phyloP scores from a whole-genome alignment of 202 grass and related monocot species.

The Panicum virgatum region DNA sequence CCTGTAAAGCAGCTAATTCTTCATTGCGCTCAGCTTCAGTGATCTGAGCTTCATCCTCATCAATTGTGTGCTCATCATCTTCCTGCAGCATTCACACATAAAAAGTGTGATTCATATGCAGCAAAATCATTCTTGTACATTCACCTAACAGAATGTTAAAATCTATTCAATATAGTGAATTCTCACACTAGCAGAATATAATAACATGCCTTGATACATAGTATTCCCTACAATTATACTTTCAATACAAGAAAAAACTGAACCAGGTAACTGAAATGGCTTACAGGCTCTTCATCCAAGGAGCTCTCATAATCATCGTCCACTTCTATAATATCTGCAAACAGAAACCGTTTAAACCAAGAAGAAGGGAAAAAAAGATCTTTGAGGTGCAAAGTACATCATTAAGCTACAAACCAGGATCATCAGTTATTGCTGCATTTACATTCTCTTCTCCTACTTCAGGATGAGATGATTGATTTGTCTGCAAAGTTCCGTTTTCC shows the following conservation, averaged over 20 bases:
- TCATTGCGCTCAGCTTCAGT: constrained; percentile 77
- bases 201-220: constrained; percentile 11
- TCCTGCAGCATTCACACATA: constrained; percentile 56
- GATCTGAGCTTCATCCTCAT: constrained; percentile 94
- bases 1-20: constrained; percentile 82
- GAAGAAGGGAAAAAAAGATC: constrained; percentile 10
- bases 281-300: constrained; percentile 76
- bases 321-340: constrained; percentile 57
- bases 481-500: constrained; percentile 35
- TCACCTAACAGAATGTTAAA: background rate
- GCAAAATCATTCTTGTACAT: background rate
- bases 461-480: constrained; percentile 52
- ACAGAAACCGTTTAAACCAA: constrained; percentile 25
- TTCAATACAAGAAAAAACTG: background rate
- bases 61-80: constrained; percentile 88
- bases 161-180: background rate
- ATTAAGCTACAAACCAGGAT: constrained; percentile 44
- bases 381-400: constrained; percentile 13
- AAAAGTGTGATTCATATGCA: background rate
- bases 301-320: constrained; percentile 77
- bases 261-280: constrained; percentile 4
- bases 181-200: constrained; percentile 2
- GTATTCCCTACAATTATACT: background rate
- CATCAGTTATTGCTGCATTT: constrained; percentile 31
- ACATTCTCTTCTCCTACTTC: constrained; percentile 46